These are phyloP conservation scores for Epichloe hybrida DNA, from an alignment of 2,329 filamentous ascomycete species.

Conservation along the genomic window DNA sequence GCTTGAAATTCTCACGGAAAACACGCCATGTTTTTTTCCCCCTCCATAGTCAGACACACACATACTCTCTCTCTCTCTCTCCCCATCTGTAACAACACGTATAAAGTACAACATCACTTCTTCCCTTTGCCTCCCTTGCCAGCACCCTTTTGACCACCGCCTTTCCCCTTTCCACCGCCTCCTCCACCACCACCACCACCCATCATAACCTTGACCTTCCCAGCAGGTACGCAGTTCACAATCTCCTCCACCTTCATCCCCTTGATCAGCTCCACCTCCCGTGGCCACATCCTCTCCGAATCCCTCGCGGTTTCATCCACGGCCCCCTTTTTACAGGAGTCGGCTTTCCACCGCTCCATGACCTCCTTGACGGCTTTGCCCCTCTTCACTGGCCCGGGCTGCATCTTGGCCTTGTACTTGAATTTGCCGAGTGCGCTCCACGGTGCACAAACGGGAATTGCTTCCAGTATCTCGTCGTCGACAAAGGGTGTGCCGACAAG, in stretches of 20 bases:
- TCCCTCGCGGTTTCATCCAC: slow-evolving; percentile 48
- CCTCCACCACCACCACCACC: slow-evolving; percentile 32
- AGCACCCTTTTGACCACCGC: slow-evolving; percentile 20
- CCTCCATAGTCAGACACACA: neutral
- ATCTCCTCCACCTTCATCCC: slow-evolving; percentile 70
- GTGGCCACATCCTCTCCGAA: slow-evolving; percentile 67
- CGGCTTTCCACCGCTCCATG: slow-evolving; percentile 64
- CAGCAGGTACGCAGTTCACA: slow-evolving; percentile 66
- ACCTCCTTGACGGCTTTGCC: slow-evolving; percentile 90
- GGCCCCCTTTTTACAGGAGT: slow-evolving; percentile 42
- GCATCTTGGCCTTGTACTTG: slow-evolving; percentile 92
- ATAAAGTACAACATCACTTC: neutral
- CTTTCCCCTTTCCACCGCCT: slow-evolving; percentile 14
- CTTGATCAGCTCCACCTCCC: slow-evolving; percentile 75
- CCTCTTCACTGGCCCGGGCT: slow-evolving; percentile 82
- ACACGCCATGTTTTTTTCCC: neutral
- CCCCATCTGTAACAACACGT: neutral
- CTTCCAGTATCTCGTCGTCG: slow-evolving; percentile 70
- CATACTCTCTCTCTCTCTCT: no score
- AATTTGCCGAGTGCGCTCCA: slow-evolving; percentile 51
- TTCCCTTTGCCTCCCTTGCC: slow-evolving; percentile 22
- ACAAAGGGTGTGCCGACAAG: slow-evolving; percentile 66
- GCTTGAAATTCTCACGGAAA: no score
- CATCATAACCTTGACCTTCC: slow-evolving; percentile 69
- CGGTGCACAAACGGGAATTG: slow-evolving; percentile 49